Evolutionary conservation across 495 filamentous ascomycete genomes (phyloP), one percentile per base, ranked within the genome.

Genomic region (Hyaloscypha bicolor): DNA sequence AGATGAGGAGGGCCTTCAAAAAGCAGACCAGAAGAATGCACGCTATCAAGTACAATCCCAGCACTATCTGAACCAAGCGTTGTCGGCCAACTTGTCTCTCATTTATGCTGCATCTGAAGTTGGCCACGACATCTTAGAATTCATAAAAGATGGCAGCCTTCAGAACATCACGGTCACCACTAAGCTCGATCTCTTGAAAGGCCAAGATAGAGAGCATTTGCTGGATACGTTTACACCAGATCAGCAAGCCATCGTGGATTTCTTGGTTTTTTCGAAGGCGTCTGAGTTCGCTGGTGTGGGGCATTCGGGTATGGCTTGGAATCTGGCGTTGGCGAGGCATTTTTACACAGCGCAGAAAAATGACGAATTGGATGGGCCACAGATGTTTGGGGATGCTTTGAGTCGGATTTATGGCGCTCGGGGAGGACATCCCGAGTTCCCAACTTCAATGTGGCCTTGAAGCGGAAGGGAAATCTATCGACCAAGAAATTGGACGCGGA

Each of bases 191-290:
- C 48, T 72, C 3, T 42, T 72, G 19, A 60, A 62, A 59, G 67
- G 64, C 32, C 52, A 39, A 30, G 71, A 69, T 42, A 21, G 66
- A 29, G 42, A 69, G 22, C 9, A 61, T 5, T 60, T 72, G 25
- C 30, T 60, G 9, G 35, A 33, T 1, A 58, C 25, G 12, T 55
- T 72, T 29, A 66, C 22, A 29, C 63, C 52, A 53, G 71, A 72
- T 63, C 71, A 72, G 62, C 67, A 70, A 53, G 64, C 64, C 6
- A 16, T 72, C 9, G 67, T 72, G 51, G 71, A 72, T 51, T 72
- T 51, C 52, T 51, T 72, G 48, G 67, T 72, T 25, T 32, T 72
- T 53, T 60, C 63, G 31, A 70, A 68, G 52, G 61, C 62, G 5
- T 55, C 55, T 25, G 60, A 67, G 21, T 72, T 72, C 62, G 64